phyloP scores from a whole-genome alignment of 2,329 filamentous ascomycete species.

The Diaporthe eres region DNA sequence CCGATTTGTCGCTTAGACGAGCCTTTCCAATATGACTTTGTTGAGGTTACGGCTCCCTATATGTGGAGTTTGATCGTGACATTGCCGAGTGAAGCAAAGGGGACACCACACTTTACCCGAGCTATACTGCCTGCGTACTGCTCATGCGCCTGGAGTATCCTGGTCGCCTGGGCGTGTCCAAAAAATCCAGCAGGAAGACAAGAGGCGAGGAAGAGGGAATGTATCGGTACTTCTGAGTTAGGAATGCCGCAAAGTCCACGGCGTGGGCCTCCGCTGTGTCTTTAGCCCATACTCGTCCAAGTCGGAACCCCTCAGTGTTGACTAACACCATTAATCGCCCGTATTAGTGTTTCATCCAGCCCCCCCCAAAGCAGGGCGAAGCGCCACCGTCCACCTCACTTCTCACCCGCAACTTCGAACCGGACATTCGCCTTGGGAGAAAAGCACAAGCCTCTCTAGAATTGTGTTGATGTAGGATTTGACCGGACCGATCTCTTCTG shows the following conservation, averaged over 20 bases:
- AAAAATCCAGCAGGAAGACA: neutral
- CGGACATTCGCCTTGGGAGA: neutral
- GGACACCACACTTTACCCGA: neutral
- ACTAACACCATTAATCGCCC: neutral
- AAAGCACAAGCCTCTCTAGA: neutral
- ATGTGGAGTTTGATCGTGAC: neutral
- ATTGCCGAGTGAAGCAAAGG: neutral
- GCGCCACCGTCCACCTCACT: neutral
- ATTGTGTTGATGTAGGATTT: neutral
- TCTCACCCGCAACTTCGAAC: neutral
- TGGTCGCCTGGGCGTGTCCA: neutral
- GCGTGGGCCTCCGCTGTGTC: neutral
- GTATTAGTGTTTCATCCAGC: neutral
- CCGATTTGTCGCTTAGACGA: neutral
- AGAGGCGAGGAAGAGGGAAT: slow-evolving; percentile 21
- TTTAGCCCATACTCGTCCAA: slow-evolving; percentile 16
- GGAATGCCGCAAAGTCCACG: slow-evolving; percentile 7
- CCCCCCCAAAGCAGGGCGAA: neutral
- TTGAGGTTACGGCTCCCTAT: neutral
- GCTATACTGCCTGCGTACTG: neutral
- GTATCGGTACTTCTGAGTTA: slow-evolving; percentile 32
- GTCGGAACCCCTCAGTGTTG: slow-evolving; percentile 8
- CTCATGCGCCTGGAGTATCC: neutral
- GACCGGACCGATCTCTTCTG: neutral
- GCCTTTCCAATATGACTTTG: neutral